Conservation (phyloP, 2,329 filamentous ascomycete species). For the Boeremia exigua region DNA sequence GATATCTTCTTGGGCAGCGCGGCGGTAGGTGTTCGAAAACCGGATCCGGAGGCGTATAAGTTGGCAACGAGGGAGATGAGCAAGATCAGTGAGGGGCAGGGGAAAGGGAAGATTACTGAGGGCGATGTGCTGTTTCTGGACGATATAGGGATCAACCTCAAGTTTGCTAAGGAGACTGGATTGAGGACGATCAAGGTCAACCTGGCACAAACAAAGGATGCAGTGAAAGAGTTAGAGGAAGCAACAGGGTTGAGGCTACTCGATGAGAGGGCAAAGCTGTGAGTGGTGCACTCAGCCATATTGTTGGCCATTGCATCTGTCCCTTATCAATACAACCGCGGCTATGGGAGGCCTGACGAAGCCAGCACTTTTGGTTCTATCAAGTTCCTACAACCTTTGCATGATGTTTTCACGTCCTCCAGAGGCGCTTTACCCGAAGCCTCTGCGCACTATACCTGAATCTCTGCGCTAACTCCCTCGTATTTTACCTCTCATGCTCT, state of each 20-base stretch:
- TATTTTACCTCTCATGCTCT: background rate
- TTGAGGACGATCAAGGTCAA: conserved; percentile 85
- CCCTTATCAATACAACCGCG: background rate
- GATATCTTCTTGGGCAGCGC: conserved; percentile 89
- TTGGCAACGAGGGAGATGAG: conserved; percentile 72
- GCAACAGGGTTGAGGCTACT: conserved; percentile 72
- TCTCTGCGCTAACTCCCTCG: background rate
- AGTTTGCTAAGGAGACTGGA: conserved; percentile 74
- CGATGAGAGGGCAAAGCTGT: conserved; percentile 50
- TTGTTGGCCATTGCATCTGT: background rate
- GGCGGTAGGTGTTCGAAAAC: conserved; percentile 86
- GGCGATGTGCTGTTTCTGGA: conserved; percentile 85
- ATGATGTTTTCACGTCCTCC: too few species aligned
- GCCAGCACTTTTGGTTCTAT: background rate
- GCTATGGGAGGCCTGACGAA: background rate
- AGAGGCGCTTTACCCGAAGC: too few species aligned
- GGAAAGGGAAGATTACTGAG: conserved; percentile 60
- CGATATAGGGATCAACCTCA: conserved; percentile 93
- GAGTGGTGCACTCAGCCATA: background rate
- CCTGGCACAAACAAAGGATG: conserved; percentile 77
- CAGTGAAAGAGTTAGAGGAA: conserved; percentile 80
- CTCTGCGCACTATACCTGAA: too few species aligned
- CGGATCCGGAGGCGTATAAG: conserved; percentile 80
- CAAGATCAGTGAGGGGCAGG: conserved; percentile 64
- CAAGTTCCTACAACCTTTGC: too few species aligned